Evolutionary conservation across 2,329 filamentous ascomycete genomes (phyloP), one percentile per base, ranked within the genome.

Genomic region (Dactylonectria macrodidyma): DNA sequence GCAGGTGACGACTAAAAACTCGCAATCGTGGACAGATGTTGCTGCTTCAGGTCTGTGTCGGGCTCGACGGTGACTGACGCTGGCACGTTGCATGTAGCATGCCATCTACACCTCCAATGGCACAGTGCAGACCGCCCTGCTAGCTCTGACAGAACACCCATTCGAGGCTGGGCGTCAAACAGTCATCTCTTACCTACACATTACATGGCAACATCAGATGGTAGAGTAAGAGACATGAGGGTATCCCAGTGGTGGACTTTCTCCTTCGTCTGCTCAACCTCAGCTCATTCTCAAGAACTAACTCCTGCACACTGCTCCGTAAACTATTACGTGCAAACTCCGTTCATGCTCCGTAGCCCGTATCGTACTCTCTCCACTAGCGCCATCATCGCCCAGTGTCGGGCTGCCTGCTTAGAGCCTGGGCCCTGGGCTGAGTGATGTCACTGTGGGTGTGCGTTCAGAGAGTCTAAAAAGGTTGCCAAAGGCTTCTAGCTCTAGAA

Each of bases 391-490:
- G 30, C 60, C 26, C 30, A 36, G 11, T 57, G 30, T 24, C 22
- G 55, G 47, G 36, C 24, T 50, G 24, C 51, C n/a, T 34, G 10
- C 38, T 41, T 14, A 57, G 26, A 30, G 26, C 26, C 24, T 33
- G 47, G 22, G 47, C 12, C 47, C 24, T 26, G 47, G 36, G 48
- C 58, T 65, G 34, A 56, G 66, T 73, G 71, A 73, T 73, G 71
- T 73, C 71, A 73, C 71, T 71, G 66, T 64, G 71, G 71, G 61
- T 71, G 60, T n/a, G 44, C 10, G 44, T 19, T 46, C 16, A 46
- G 44, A 12, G 38, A 41, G 38, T 16, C 38, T 46, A 19, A 19
- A 52, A 34, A 52, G 24, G 50, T 11, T 33, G n/a, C 50, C 26
- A 34, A 30, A 19, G 30, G 14, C 26, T 33, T 34, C 30, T 10